These are phyloP conservation scores for Obelidium mucronatum DNA, from an alignment of 192 early-diverging fungal species.

Conservation along the genomic window DNA sequence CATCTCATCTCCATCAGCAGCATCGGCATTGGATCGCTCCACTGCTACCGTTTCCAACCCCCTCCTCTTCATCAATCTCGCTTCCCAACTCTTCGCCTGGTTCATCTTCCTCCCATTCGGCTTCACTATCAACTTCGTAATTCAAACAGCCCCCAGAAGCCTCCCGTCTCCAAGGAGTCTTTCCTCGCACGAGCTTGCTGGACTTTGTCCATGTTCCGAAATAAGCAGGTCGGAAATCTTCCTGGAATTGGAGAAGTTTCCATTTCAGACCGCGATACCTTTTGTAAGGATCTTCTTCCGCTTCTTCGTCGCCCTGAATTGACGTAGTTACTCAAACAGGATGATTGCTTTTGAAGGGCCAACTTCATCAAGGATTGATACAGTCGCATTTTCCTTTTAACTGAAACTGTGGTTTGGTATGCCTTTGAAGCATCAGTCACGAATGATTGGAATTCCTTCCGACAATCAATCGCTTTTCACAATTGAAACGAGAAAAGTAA, in stretches of 20 bases:
- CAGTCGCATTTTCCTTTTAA: not conserved
- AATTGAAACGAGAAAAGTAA: no score
- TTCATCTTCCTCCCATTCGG: slow-evolving; percentile 85
- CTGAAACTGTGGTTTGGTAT: not conserved
- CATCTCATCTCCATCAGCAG: slow-evolving; percentile 69
- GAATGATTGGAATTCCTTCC: no score
- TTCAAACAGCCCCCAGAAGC: slow-evolving; percentile 58
- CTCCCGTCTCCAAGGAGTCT: slow-evolving; percentile 72
- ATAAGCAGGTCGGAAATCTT: slow-evolving; percentile 77
- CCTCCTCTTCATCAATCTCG: slow-evolving; percentile 81
- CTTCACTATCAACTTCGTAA: slow-evolving; percentile 89
- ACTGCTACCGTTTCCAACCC: slow-evolving; percentile 42
- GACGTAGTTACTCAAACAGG: not conserved
- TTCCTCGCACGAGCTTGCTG: slow-evolving; percentile 60
- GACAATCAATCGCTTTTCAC: no score
- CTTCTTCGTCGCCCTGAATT: not conserved
- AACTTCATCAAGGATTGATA: not conserved
- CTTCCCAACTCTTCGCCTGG: slow-evolving; percentile 86
- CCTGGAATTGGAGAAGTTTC: slow-evolving; percentile 75
- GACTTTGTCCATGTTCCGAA: slow-evolving; percentile 83
- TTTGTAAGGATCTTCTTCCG: not conserved
- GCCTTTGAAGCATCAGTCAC: no score
- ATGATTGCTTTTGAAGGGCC: not conserved
- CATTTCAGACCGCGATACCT: slow-evolving; percentile 33
- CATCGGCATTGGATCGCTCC: no score